Conservation (phyloP, 2,329 filamentous ascomycete genomes). For the Claviceps sorghi region DNA sequence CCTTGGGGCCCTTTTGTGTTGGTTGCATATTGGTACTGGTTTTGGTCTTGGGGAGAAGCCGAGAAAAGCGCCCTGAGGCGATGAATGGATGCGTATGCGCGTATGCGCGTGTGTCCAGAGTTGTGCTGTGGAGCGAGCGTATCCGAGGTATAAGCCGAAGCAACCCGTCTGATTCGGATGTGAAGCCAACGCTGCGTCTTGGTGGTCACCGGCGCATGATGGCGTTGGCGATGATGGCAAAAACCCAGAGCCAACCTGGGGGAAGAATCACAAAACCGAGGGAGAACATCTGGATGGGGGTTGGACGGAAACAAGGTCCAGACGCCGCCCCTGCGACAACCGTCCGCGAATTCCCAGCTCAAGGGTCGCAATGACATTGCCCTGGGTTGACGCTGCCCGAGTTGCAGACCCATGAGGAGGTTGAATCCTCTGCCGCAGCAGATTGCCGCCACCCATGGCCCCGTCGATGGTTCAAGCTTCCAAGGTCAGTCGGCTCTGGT, state of each 20-base stretch:
- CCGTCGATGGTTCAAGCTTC: neutral
- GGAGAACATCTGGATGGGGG: neutral
- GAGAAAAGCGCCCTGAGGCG: neutral
- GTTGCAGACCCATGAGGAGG: neutral
- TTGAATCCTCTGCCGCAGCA: neutral
- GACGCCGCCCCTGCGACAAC: neutral
- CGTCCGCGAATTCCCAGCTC: neutral
- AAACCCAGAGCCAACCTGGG: neutral
- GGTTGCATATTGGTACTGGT: constrained; percentile 10
- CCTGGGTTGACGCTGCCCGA: neutral
- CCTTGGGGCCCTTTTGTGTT: constrained; percentile 30
- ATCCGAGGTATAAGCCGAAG: neutral
- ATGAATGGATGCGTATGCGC: neutral
- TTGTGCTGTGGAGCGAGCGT: neutral
- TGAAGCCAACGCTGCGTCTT: neutral
- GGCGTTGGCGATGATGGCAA: neutral
- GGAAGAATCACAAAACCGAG: neutral
- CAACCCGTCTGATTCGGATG: neutral
- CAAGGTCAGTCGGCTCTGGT: too few relatives aligned
- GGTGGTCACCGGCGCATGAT: constrained; percentile 1
- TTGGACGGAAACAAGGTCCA: neutral
- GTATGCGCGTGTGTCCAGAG: neutral
- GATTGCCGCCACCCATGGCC: neutral
- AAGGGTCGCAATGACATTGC: neutral
- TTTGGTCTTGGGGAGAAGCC: neutral